Conservation (phyloP, 768 basidiomycete genomes). For the Suillus hirtellus region DNA sequence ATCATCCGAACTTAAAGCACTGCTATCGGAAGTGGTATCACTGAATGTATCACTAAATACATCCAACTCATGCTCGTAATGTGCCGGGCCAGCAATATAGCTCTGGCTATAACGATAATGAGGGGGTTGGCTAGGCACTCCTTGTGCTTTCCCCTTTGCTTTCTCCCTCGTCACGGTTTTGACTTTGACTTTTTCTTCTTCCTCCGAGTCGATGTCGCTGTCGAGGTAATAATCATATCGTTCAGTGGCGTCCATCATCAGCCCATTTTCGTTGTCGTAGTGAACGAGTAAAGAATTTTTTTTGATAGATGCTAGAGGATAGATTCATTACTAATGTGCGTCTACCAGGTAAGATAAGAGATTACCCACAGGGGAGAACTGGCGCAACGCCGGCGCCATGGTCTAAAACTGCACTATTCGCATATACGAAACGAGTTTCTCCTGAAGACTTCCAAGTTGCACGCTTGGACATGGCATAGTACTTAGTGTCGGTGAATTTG, state of each 20-base stretch:
- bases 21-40: neutral
- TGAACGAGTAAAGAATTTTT: neutral
- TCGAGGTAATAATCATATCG: constrained; percentile 28
- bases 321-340: neutral
- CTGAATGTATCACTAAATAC: neutral
- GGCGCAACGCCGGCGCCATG: neutral
- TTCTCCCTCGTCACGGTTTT: too few relatives aligned
- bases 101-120: neutral
- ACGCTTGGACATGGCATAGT: constrained; percentile 28
- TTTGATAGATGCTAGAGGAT: neutral
- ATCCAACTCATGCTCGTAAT: too few relatives aligned
- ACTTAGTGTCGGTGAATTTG: constrained; percentile 31
- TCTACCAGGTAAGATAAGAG: neutral
- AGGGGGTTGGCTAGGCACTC: neutral
- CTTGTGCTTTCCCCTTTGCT: neutral
- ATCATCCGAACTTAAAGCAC: neutral
- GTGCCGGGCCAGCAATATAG: too few relatives aligned
- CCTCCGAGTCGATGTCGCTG: constrained; percentile 22
- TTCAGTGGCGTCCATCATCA: neutral
- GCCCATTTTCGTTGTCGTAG: neutral
- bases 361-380: neutral
- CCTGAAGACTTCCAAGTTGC: constrained; percentile 15
- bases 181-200: too few relatives aligned
- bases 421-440: constrained; percentile 28
- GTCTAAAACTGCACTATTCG: constrained; percentile 9